Evolutionary conservation across 1,284 basidiomycete genomes (phyloP), one percentile per base, ranked within the genome.

Genomic region (Termitomyces sp.): DNA sequence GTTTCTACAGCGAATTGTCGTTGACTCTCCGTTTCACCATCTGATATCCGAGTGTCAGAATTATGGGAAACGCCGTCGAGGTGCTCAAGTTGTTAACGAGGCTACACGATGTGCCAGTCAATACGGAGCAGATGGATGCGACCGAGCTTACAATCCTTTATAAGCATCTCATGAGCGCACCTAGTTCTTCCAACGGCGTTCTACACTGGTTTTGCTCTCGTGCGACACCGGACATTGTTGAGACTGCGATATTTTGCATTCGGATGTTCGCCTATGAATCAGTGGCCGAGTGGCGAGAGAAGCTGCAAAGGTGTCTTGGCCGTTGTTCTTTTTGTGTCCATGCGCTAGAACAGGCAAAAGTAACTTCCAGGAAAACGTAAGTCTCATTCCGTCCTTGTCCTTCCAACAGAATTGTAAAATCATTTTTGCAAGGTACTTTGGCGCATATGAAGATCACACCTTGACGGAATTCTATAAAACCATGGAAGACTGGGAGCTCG

Each of bases 181-280:
- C 72, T 46, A 65, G 67, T 45, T 61, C 67, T 34, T 63, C 65
- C 12, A 73, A 77, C 60, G 74, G 75, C 30, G 61, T 63, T 40
- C 58, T 77, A 44, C 89, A 92, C 62, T 91, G 89, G 88, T 90
- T 87, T 64, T 92, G 89, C 65, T 65, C 70, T 41, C 73, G 74
- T 39, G 86, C 85, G 1, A 70, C 78, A 49, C 62, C 72, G 17
- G 69, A 80, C 38, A 79, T 79, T 0, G 65, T 76, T 5, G 83
- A 79, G 52, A 81, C 85, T 1, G 90, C 92, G 0, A 84, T 82
- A 0, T 95, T 92, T 71, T 77, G 92, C 47, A 74, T 94, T 50
- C 81, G 90, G 57, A 70, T 94, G 43, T 87, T 89, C 64, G 92
- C 92, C 3, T 94, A 92, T 62, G 74, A 81, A 50, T 82, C 75